Percentiles rank a stretch among this genome's conserved stretches.
phyloP scores from a whole-genome alignment of 1,139 yeast species.

The Saccharomyces hybrid region DNA sequence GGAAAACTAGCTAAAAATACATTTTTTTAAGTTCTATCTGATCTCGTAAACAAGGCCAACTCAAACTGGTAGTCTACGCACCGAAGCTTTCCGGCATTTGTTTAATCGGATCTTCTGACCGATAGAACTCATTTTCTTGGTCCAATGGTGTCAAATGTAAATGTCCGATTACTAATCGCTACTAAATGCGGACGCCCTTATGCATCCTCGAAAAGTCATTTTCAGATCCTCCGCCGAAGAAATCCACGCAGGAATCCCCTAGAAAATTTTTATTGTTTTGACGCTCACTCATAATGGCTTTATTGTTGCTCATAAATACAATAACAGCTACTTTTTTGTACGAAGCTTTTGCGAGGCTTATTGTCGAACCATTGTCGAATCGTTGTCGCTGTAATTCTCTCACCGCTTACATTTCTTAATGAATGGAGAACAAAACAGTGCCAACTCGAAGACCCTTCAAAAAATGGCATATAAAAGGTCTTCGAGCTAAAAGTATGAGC shows the following conservation, averaged over 20 bases:
- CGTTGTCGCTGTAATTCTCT: not conserved
- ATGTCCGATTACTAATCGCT: not conserved
- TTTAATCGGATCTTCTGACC: not conserved
- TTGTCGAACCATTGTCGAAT: not conserved
- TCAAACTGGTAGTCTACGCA: not conserved
- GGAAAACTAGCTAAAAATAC: not conserved
- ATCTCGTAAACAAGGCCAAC: not conserved
- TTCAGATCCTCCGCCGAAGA: not conserved
- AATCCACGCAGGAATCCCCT: not conserved
- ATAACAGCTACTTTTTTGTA: not conserved
- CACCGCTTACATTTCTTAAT: not conserved
- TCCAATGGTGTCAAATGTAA: not conserved
- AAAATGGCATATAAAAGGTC: not conserved
- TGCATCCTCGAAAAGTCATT: not conserved
- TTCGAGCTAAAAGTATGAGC: not conserved
- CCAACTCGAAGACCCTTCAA: not conserved
- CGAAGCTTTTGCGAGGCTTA: not conserved
- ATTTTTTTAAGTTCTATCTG: not conserved
- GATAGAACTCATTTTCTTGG: not conserved
- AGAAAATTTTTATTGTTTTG: not conserved
- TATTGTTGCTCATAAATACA: not conserved
- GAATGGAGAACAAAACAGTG: not conserved
- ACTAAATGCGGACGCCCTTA: not conserved
- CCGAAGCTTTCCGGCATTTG: not conserved
- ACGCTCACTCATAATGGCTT: not conserved